Percentiles rank a stretch among this genome's conserved stretches.
These are phyloP conservation scores for Pythium rishiriense DNA, from an alignment of 352 stramenopile genomes.

Conservation along the genomic window DNA sequence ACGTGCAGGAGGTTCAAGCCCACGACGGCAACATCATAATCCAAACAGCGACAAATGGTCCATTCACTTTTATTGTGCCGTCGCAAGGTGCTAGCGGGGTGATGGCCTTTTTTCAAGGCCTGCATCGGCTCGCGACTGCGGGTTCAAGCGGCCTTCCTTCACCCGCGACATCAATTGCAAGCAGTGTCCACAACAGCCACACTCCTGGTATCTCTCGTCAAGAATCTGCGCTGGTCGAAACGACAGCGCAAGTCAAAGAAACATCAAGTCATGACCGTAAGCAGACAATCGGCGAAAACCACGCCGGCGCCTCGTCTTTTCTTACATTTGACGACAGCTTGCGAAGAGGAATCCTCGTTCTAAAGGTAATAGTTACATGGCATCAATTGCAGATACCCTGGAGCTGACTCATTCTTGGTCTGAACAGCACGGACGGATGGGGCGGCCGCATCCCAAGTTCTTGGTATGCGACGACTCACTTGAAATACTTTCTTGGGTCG, in stretches of 20 bases:
- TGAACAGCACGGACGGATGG: constrained; percentile 26
- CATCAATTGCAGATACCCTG: not conserved
- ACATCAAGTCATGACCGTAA: not conserved
- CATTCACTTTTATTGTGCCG: constrained; percentile 14
- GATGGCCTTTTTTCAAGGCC: constrained; percentile 25
- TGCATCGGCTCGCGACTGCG: constrained; percentile 16
- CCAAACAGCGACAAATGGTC: constrained; percentile 4
- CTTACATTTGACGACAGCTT: constrained; percentile 20
- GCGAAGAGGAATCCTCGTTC: constrained; percentile 14
- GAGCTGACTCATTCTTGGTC: not conserved
- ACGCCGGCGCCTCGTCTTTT: not conserved
- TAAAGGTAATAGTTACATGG: constrained; percentile 16
- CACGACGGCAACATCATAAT: constrained; percentile 19
- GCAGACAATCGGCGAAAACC: not conserved
- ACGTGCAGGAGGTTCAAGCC: constrained; percentile 17
- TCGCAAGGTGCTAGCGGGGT: constrained; percentile 1
- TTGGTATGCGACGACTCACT: constrained; percentile 20
- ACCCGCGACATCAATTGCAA: not conserved
- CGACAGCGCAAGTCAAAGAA: not conserved
- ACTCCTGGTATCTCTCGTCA: not conserved
- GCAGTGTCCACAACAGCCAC: not conserved
- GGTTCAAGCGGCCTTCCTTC: constrained; percentile 1
- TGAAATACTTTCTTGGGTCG: constrained; percentile 16
- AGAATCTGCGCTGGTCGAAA: constrained; percentile 3
- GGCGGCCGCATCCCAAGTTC: constrained; percentile 26